These are phyloP conservation scores for Podaxis pistillaris DNA, from an alignment of 768 basidiomycete genomes.

Conservation along the genomic window DNA sequence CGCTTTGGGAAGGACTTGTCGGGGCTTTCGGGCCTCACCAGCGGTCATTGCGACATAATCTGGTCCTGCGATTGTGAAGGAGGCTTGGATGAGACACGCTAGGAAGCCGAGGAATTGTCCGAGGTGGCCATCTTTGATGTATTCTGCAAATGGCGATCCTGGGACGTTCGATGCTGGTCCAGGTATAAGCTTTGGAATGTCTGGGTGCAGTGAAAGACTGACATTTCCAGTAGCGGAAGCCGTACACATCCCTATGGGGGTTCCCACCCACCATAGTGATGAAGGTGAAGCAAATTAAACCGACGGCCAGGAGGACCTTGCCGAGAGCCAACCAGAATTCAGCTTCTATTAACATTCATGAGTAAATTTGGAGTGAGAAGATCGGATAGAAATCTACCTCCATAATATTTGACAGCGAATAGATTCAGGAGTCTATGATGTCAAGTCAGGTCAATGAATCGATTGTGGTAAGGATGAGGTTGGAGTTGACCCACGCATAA, in stretches of 20 bases:
- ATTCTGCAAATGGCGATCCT: constrained; percentile 57
- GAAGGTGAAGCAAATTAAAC: constrained; percentile 54
- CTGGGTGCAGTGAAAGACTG: constrained; percentile 15
- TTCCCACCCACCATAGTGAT: constrained; percentile 63
- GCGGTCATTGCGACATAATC: constrained; percentile 60
- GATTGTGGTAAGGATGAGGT: neutral
- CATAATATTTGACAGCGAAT: constrained; percentile 48
- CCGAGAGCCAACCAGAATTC: constrained; percentile 57
- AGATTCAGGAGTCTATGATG: constrained; percentile 39
- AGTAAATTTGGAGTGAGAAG: neutral
- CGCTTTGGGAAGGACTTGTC: constrained; percentile 67
- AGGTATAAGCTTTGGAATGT: neutral
- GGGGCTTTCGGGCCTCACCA: constrained; percentile 70
- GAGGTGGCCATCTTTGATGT: constrained; percentile 48
- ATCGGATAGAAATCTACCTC: constrained; percentile 32
- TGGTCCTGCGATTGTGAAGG: constrained; percentile 59
- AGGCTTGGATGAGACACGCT: constrained; percentile 59
- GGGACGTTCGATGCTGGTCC: constrained; percentile 38
- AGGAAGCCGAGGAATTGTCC: constrained; percentile 66
- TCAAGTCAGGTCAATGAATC: neutral
- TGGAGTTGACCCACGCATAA: constrained; percentile 35
- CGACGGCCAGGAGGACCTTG: constrained; percentile 45
- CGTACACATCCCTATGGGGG: constrained; percentile 51
- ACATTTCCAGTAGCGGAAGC: constrained; percentile 55
- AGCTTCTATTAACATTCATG: constrained; percentile 33